phyloP scores from a whole-genome alignment of 2,329 filamentous ascomycete genomes.

The Diplodia scrobiculata region DNA sequence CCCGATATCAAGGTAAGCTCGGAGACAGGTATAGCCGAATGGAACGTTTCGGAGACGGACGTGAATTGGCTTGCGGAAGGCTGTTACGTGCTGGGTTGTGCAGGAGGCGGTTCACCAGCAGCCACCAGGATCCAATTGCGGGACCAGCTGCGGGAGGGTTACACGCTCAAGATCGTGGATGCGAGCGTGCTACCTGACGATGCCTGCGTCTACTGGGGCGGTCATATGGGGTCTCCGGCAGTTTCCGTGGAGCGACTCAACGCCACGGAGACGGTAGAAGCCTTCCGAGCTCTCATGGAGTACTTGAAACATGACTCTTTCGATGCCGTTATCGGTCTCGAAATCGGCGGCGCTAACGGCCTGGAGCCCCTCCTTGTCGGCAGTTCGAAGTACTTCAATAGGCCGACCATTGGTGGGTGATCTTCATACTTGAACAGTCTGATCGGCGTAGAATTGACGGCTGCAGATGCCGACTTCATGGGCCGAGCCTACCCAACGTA shows the following conservation, averaged over 20 bases:
- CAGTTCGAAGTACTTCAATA: constrained; percentile 36
- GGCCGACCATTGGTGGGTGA: constrained; percentile 26
- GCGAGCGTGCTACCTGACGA: constrained; percentile 50
- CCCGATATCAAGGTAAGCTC: constrained; percentile 45
- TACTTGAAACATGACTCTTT: constrained; percentile 39
- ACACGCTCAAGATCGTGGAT: constrained; percentile 48
- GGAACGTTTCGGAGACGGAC: constrained; percentile 52
- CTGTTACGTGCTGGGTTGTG: constrained; percentile 54
- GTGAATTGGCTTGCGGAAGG: constrained; percentile 52
- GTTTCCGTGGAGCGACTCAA: constrained; percentile 49
- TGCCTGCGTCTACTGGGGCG: constrained; percentile 51
- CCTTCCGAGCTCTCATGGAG: constrained; percentile 46
- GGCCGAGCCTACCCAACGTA: constrained; percentile 26
- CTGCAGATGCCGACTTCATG: constrained; percentile 25
- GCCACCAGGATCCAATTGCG: constrained; percentile 49
- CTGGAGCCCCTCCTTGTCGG: constrained; percentile 33
- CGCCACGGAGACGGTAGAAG: constrained; percentile 46
- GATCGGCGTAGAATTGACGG: constrained; percentile 15
- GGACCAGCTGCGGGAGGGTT: constrained; percentile 46
- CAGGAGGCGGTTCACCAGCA: constrained; percentile 53
- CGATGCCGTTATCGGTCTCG: constrained; percentile 45
- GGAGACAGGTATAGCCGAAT: constrained; percentile 35
- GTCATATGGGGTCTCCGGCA: constrained; percentile 50
- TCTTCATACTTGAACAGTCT: not conserved
- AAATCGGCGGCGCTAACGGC: constrained; percentile 54